A percentile compares a stretch with the other conserved stretches of the same genome.
Conservation (phyloP, 768 basidiomycete genomes). For the Boletus fagicola region DNA sequence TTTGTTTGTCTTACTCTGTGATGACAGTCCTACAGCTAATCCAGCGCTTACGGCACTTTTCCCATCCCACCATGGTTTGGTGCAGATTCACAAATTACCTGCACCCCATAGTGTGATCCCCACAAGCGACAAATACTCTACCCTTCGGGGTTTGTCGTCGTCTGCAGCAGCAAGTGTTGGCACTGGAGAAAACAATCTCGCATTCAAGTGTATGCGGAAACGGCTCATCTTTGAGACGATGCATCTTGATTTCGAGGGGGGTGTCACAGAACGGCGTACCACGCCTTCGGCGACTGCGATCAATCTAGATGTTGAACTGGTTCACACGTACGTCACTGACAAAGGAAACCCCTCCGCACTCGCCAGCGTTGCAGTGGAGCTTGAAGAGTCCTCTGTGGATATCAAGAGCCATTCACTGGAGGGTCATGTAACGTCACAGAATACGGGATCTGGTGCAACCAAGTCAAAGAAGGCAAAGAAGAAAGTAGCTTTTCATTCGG, state of each 20-base stretch:
- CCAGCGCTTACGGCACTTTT: conserved; percentile 73
- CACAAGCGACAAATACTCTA: conserved; percentile 79
- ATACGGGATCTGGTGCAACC: conserved; percentile 1
- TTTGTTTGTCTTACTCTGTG: background rate
- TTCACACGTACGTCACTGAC: conserved; percentile 20
- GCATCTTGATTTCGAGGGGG: conserved; percentile 85
- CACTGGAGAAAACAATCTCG: conserved; percentile 94
- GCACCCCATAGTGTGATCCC: conserved; percentile 69
- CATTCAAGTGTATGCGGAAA: conserved; percentile 89
- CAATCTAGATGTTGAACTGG: conserved; percentile 15
- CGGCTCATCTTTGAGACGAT: conserved; percentile 88
- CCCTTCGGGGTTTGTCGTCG: conserved; percentile 74
- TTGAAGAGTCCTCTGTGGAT: conserved; percentile 35
- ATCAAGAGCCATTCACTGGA: conserved; percentile 1
- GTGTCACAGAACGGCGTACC: conserved; percentile 73
- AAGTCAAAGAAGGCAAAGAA: conserved; percentile 55
- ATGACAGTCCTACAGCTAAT: conserved; percentile 50
- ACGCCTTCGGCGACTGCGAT: conserved; percentile 40
- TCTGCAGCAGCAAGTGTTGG: conserved; percentile 51
- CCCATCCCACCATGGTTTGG: conserved; percentile 82
- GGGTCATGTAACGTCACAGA: conserved; percentile 13
- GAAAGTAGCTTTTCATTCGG: conserved; percentile 66
- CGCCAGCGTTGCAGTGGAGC: conserved; percentile 44
- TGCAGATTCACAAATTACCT: conserved; percentile 76
- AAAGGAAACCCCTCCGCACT: conserved; percentile 18